Conservation (phyloP, 805 yeast genomes). For the Candida vaughaniae region DNA sequence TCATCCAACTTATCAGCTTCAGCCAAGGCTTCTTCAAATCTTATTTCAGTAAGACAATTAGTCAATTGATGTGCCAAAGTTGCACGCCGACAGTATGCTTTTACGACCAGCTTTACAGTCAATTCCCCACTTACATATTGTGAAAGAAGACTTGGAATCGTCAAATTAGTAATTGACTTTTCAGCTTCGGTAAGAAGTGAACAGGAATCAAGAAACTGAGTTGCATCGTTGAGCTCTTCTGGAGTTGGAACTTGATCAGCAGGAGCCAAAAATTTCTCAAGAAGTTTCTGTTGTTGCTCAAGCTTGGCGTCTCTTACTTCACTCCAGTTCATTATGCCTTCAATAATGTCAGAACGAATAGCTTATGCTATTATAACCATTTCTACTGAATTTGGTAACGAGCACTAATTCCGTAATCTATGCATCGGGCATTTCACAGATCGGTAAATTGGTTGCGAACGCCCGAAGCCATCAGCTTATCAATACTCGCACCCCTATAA, state of each 20-base stretch:
- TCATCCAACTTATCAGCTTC: conserved; percentile 24
- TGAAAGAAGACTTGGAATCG: not conserved
- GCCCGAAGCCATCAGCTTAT: too few species aligned
- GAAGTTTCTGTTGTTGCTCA: conserved; percentile 3
- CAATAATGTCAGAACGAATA: too few species aligned
- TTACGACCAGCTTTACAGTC: conserved; percentile 19
- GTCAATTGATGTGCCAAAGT: conserved; percentile 55
- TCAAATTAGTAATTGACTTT: conserved; percentile 3
- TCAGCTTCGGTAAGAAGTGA: not conserved
- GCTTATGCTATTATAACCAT: too few species aligned
- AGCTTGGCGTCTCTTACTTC: conserved; percentile 8
- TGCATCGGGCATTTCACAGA: too few species aligned
- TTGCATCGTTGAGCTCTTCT: conserved; percentile 8
- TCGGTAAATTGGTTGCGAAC: too few species aligned
- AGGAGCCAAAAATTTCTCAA: conserved; percentile 3
- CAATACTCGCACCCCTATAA: too few species aligned
- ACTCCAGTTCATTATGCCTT: too few species aligned
- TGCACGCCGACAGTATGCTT: conserved; percentile 58
- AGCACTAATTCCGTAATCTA: too few species aligned
- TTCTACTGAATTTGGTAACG: too few species aligned
- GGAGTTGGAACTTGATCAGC: conserved; percentile 6
- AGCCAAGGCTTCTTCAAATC: conserved; percentile 25
- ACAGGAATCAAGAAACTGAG: conserved; percentile 8
- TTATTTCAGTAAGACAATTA: conserved; percentile 37
- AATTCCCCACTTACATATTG: not conserved